phyloP scores from a whole-genome alignment of 345 rosid species.

The Euphorbia lathyris region DNA sequence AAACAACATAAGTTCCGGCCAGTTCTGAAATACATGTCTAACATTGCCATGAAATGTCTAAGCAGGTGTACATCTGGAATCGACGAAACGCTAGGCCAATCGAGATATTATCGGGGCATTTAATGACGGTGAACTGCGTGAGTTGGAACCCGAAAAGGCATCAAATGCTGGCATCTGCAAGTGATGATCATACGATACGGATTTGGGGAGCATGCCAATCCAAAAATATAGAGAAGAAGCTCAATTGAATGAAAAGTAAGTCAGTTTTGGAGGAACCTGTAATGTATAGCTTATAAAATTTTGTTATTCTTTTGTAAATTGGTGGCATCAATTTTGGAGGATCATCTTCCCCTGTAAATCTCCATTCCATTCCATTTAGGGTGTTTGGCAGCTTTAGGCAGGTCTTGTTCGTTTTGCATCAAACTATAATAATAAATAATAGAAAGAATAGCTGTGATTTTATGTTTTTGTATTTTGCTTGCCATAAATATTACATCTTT shows the following conservation, averaged over 20 bases:
- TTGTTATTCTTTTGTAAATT: slow-evolving; percentile 21
- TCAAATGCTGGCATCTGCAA: slow-evolving; percentile 79
- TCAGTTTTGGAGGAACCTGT: slow-evolving; percentile 13
- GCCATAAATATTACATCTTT: too few species aligned
- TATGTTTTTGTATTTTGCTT: neutral
- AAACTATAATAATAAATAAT: neutral
- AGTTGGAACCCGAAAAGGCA: slow-evolving; percentile 82
- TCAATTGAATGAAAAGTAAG: slow-evolving; percentile 12
- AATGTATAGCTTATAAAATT: slow-evolving; percentile 14
- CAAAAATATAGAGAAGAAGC: slow-evolving; percentile 18
- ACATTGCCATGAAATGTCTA: slow-evolving; percentile 6
- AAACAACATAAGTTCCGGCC: neutral
- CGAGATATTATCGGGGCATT: slow-evolving; percentile 73
- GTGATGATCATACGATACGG: slow-evolving; percentile 74
- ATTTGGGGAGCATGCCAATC: slow-evolving; percentile 64
- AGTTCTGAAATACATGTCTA: neutral
- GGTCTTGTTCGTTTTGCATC: neutral
- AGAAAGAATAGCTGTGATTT: neutral
- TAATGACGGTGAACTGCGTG: slow-evolving; percentile 76
- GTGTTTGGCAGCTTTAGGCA: neutral
- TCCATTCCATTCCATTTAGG: slow-evolving; percentile 12
- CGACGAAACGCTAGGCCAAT: slow-evolving; percentile 45
- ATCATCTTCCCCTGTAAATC: slow-evolving; percentile 22
- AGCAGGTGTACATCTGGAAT: slow-evolving; percentile 87
- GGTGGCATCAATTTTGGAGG: slow-evolving; percentile 31